Conservation (phyloP, 352 stramenopile genomes). For the Phytophthora europaea region DNA sequence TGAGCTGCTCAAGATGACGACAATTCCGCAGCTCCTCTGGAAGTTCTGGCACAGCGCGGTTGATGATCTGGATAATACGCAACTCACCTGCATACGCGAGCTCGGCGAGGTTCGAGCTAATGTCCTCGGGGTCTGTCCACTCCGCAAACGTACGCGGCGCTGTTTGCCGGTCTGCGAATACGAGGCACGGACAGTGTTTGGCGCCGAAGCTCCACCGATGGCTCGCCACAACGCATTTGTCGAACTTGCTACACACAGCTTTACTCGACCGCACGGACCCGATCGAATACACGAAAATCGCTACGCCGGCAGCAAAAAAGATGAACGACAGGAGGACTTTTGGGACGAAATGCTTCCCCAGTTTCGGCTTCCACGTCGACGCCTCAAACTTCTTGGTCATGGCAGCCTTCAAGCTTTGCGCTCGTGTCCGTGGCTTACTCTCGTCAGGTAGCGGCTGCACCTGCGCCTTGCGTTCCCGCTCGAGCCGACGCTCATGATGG, state of each 20-base stretch:
- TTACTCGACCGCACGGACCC: conserved; percentile 35
- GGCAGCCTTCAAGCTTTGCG: conserved; percentile 15
- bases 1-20: conserved; percentile 43
- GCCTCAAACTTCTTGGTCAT: conserved; percentile 22
- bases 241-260: conserved; percentile 38
- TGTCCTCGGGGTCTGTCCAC: conserved; percentile 50
- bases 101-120: conserved; percentile 30
- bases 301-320: conserved; percentile 42
- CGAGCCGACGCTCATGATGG: conserved; percentile 24
- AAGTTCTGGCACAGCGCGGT: conserved; percentile 42
- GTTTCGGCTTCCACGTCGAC: conserved; percentile 16
- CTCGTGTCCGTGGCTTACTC: conserved; percentile 1
- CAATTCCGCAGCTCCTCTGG: conserved; percentile 45
- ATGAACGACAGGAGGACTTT: conserved; percentile 38
- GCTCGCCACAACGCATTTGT: conserved; percentile 52
- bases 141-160: conserved; percentile 41
- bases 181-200: conserved; percentile 48
- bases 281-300: conserved; percentile 45
- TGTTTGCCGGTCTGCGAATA: conserved; percentile 48
- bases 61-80: conserved; percentile 57
- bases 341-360: conserved; percentile 28
- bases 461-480: conserved; percentile 20
- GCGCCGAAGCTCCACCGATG: conserved; percentile 54
- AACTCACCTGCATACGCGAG: conserved; percentile 47
- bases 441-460: conserved; percentile 22